These are phyloP conservation scores for Isoetes taiwanensis DNA, from an alignment of 75 land plant genomes.

Conservation along the genomic window DNA sequence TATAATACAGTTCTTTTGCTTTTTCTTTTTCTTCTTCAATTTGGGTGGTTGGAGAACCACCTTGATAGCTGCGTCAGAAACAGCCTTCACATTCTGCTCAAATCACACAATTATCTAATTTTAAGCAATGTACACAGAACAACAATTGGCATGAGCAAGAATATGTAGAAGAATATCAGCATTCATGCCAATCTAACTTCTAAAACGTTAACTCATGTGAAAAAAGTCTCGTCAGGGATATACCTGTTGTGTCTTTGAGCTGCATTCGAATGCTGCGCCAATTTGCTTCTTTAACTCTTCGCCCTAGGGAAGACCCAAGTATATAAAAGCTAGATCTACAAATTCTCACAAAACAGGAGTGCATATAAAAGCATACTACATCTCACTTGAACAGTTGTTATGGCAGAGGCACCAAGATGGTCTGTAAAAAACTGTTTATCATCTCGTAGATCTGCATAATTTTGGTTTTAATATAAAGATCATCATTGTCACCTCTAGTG, in stretches of 20 bases:
- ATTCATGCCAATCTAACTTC: not conserved
- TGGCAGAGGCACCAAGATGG: no score
- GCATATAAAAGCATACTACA: not conserved
- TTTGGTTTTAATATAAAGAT: no score
- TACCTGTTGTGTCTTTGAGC: conserved; percentile 69
- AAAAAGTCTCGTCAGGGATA: not conserved
- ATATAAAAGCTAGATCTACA: not conserved
- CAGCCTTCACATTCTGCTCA: conserved; percentile 33
- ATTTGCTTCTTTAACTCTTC: conserved; percentile 34
- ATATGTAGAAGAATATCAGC: no score
- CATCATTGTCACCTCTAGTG: no score
- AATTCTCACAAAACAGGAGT: not conserved
- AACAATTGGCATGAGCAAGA: no score
- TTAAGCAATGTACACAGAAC: no score
- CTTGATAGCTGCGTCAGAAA: conserved; percentile 28
- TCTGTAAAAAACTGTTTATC: conserved; percentile 20
- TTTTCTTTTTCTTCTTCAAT: conserved; percentile 22
- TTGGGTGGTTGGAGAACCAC: conserved; percentile 29
- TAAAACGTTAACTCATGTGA: conserved; percentile 5
- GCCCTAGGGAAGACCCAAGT: conserved; percentile 21
- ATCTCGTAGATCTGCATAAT: conserved; percentile 19
- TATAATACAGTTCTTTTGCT: conserved; percentile 26
- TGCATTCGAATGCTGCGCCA: conserved; percentile 49
- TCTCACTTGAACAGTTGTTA: no score
- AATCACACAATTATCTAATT: no score